Conservation (phyloP, 1,284 basidiomycete genomes). For the Bjerkandera adusta region DNA sequence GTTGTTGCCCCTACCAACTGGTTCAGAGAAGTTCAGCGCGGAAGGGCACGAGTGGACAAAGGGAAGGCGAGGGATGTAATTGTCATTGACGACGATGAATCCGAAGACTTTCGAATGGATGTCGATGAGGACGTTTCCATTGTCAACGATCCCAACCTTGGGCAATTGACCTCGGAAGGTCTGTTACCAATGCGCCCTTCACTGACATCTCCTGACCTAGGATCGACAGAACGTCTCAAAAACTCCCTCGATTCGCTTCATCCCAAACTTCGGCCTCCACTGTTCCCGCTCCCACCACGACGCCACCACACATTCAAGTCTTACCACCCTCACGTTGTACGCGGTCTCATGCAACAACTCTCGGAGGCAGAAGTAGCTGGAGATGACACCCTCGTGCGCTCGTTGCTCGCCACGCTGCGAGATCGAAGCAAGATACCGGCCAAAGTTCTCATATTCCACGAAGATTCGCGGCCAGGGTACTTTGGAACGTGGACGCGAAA, state of each 20-base stretch:
- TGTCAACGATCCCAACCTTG: slow-evolving; percentile 18
- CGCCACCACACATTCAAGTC: slow-evolving; percentile 32
- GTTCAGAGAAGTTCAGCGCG: slow-evolving; percentile 41
- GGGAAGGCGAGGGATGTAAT: slow-evolving; percentile 43
- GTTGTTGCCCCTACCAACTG: slow-evolving; percentile 70
- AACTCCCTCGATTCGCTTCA: slow-evolving; percentile 39
- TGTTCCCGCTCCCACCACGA: slow-evolving; percentile 27
- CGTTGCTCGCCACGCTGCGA: slow-evolving; percentile 50
- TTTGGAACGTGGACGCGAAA: slow-evolving; percentile 84
- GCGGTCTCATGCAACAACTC: slow-evolving; percentile 60
- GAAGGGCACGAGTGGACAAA: slow-evolving; percentile 21
- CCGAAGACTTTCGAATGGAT: slow-evolving; percentile 20
- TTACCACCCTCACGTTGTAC: slow-evolving; percentile 38
- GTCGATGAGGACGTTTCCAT: slow-evolving; percentile 29
- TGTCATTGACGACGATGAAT: slow-evolving; percentile 50
- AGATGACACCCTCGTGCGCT: slow-evolving; percentile 49
- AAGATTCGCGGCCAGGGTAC: slow-evolving; percentile 80
- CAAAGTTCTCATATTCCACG: slow-evolving; percentile 74
- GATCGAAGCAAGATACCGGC: slow-evolving; percentile 60
- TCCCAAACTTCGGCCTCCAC: slow-evolving; percentile 22
- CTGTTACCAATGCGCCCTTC: background rate
- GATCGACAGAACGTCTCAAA: slow-evolving; percentile 40
- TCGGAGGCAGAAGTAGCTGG: slow-evolving; percentile 77
- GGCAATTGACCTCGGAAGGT: slow-evolving; percentile 39
- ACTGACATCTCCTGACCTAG: background rate